phyloP scores from a whole-genome alignment of 495 filamentous ascomycete species.

The Xanthoparmelia taractica region DNA sequence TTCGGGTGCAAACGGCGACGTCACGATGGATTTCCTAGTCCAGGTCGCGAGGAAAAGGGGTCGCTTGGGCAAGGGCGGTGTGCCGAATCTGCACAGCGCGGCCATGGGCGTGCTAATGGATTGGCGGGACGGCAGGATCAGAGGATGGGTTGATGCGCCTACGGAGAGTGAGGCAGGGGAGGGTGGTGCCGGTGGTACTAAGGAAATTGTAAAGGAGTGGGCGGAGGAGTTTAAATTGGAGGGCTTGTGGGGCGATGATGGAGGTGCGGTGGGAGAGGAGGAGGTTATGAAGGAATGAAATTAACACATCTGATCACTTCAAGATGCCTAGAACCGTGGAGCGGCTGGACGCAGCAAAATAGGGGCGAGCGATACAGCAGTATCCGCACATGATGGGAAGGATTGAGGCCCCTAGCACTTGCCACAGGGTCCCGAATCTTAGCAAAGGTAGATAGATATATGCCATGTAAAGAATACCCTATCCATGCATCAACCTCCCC shows the following conservation, averaged over 20 bases:
- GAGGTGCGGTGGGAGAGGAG: slow-evolving; percentile 33
- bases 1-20: slow-evolving; percentile 50
- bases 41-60: slow-evolving; percentile 92
- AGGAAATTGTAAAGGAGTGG: slow-evolving; percentile 88
- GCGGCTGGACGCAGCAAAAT: not conserved
- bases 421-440: not conserved
- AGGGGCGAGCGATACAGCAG: not conserved
- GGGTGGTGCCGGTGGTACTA: slow-evolving; percentile 55
- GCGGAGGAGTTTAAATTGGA: slow-evolving; percentile 93
- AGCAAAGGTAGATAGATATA: not conserved
- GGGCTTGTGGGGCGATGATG: slow-evolving; percentile 73
- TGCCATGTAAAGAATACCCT: not conserved
- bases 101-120: slow-evolving; percentile 90
- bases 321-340: not conserved
- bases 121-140: slow-evolving; percentile 91
- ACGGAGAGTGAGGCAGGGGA: slow-evolving; percentile 27
- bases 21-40: slow-evolving; percentile 85
- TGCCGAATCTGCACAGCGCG: slow-evolving; percentile 80
- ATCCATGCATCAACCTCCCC: not conserved
- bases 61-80: slow-evolving; percentile 76
- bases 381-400: not conserved
- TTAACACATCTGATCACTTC: not conserved
- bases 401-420: not conserved
- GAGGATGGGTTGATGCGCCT: slow-evolving; percentile 82
- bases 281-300: slow-evolving; percentile 22